Base-by-base conservation (phyloP, 2,329 filamentous ascomycete genomes). In the Cladophialophora carrionii region DNA sequence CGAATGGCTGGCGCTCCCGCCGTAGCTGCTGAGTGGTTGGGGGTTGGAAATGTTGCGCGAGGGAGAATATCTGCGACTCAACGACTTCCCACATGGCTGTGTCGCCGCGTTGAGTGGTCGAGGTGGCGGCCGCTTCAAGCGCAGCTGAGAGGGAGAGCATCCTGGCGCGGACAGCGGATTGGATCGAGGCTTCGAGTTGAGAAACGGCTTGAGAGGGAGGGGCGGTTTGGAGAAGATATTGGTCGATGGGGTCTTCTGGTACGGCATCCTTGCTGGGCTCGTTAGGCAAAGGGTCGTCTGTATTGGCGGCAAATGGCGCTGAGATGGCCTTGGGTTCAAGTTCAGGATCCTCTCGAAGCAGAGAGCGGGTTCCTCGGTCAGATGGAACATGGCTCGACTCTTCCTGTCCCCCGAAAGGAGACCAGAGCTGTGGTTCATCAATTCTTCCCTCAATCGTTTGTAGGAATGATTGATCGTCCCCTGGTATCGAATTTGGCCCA, bases 71-170 rank as follows among this genome's bases (percentile, higher is more conserved):
- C 8, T 65, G 59, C 4, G 52, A 34, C 54, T 71, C 65, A 32
- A 65, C 64, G 24, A 69, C 62, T 24, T 61, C 49, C 67, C 67
- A 70, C 55, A 70, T 64, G 24, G 67, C 67, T 0, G 68, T 46
- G 41, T 71, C 67, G 37, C 69, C 65, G 29, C 56, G 64, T 37
- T 64, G 26, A 14, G 49, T 61, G 5, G 56, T 61, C 31, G 69
- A 69, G 17, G 56, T 22, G 8, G 57, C 60, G 22, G 68, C 65
- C 22, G 48, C 55, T 26, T 62, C 46, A 2, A 67, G 65, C 5
- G 65, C 60, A 17, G 43, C 24, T n/a, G 55, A 54, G 14, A 64
- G 66, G 20, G 58, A 43, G 14, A 43, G 57, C 59, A 68, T 57
- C 29, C 46, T 48, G 29, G 48, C 48, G 34, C 62, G 65, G 24